Base-by-base conservation (phyloP, 2,329 filamentous ascomycete genomes). In the Pyricularia pennisetigena region DNA sequence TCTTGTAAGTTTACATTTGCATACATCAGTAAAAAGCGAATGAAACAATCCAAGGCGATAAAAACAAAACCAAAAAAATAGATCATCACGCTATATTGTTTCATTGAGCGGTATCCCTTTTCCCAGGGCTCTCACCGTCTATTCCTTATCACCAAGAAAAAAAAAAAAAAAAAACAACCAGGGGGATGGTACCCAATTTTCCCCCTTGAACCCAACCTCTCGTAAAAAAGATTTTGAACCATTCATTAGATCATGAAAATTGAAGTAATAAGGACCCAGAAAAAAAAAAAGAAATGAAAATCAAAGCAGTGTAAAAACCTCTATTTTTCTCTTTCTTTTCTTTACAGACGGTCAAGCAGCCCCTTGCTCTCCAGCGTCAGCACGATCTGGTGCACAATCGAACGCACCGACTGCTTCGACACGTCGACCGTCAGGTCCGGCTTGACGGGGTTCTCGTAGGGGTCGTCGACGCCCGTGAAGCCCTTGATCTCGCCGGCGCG, bases 391-490 rank as follows among this genome's bases (percentile, higher is more conserved):
- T 99, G 95, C 67, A 99, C 95, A 71, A 94, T 94, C 70, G 91
- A 95, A 76, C 95, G 87, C 65, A 98, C 94, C 72, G 88, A 91
- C 80, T 92, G 93, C 86, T 90, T 95, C 81, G 91, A 89, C 68
- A 90, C 79, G 79, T 98, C 91, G 57, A 98, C 94, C 5, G 88
- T 87, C 72, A 99, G 83, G 78, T 98, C 89, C 35, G 94, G 87
- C 81, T 94, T 93, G 72, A 81, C 75, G 10, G 95, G 95, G 26
- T 80, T 77, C 88, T 99, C 95, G 77, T 99, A 99, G 65, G 95
- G 94, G 82, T 98, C 94, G 77, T 98, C 94, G 69, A 99, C 93
- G 75, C 95, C 95, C 8, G 95, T 99, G 86, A 99, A 99, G 72
- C 94, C 94, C 88, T 94, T 95, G 81, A 99, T 96, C 83, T 97